Evolutionary conservation across 1,284 basidiomycete species (phyloP), one percentile per base, ranked within the genome.

Genomic region (Hemileia vastatrix): DNA sequence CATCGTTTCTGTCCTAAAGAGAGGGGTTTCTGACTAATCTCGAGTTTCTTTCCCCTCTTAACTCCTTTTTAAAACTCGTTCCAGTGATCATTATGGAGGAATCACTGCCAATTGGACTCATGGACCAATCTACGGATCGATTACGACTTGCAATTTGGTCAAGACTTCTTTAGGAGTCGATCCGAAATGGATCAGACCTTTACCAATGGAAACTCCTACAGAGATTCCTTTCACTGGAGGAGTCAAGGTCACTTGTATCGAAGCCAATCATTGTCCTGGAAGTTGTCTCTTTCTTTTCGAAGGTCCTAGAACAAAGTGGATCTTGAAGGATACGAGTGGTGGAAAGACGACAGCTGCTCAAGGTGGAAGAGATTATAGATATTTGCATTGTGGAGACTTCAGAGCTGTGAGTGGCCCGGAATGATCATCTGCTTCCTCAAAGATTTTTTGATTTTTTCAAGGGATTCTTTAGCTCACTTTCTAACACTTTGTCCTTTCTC

Each of bases 331-430:
- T n/a, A n/a, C n/a, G n/a, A n/a, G n/a, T n/a, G n/a, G n/a, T n/a
- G n/a, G n/a, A n/a, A n/a, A n/a, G n/a, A n/a, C n/a, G n/a, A n/a
- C n/a, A n/a, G n/a, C n/a, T n/a, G n/a, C n/a, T n/a, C 19, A 19
- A 11, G 18, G 51, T 2, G 23, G 23, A 27, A 63, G 50, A 33
- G 27, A 31, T 19, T 63, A 49, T 47, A 23, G 47, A 23, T 63
- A 63, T 33, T 40, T 63, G n/a, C 60, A 63, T 51, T 63, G 53
- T 15, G 60, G 60, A 23, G 60, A 63, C 27, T 63, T 63, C n/a
- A 32, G 60, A 36, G 60, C 60, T 21, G n/a, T n/a, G n/a, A n/a
- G n/a, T n/a, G n/a, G n/a, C n/a, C n/a, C n/a, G n/a, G n/a, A n/a
- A n/a, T n/a, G n/a, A n/a, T n/a, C 27, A 27, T 27, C 27, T 27